Percentiles rank a stretch among this genome's conserved stretches.
Evolutionary conservation across 2,329 filamentous ascomycete species (phyloP).

Genomic region (Aspergillus sp.): DNA sequence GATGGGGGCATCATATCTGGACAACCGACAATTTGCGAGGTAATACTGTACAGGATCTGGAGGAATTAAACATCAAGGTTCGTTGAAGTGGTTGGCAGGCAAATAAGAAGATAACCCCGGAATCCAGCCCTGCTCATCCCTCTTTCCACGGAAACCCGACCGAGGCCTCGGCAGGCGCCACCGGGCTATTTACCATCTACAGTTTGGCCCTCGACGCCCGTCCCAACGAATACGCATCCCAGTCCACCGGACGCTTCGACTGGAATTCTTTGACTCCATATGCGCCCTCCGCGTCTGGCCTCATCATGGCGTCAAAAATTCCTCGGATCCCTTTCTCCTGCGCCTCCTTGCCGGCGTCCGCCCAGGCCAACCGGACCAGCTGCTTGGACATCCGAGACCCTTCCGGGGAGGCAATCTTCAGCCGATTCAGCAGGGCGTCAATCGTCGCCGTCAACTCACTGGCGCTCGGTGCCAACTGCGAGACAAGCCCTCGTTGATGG

Average conservation of each 20-base stretch:
- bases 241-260: conserved; percentile 27
- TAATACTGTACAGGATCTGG: too few species aligned
- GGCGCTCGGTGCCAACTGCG: conserved; percentile 25
- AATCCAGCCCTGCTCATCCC: too few species aligned
- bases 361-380: conserved; percentile 35
- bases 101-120: too few species aligned
- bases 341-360: conserved; percentile 21
- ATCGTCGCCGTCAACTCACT: background rate
- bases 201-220: conserved; percentile 13
- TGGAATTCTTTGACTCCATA: conserved; percentile 32
- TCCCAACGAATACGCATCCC: conserved; percentile 25
- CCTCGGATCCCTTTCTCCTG: conserved; percentile 28
- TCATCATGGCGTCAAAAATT: conserved; percentile 38
- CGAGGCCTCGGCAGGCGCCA: background rate
- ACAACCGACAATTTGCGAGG: background rate
- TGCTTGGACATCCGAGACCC: conserved; percentile 43
- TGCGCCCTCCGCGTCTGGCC: conserved; percentile 26
- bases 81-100: too few species aligned
- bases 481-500: conserved; percentile 36
- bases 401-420: conserved; percentile 29
- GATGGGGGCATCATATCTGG: background rate
- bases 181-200: background rate
- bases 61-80: too few species aligned
- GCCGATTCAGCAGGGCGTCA: background rate
- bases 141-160: too few species aligned